These are phyloP conservation scores for Phytophthora aleatoria DNA, from an alignment of 352 stramenopile species.

Conservation along the genomic window DNA sequence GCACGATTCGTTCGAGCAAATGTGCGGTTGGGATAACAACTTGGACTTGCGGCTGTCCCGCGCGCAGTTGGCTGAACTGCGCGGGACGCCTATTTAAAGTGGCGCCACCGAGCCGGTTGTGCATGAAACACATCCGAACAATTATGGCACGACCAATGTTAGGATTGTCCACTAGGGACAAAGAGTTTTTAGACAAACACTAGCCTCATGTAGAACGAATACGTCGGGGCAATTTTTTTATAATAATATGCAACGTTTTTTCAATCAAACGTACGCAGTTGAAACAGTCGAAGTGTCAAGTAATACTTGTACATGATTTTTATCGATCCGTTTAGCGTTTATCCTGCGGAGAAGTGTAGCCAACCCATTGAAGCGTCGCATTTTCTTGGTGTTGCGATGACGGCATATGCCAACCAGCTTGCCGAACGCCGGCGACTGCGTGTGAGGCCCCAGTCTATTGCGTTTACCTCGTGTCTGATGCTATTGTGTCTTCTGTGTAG, in stretches of 20 bases:
- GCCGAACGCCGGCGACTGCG: conserved; percentile 47
- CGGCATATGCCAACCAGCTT: conserved; percentile 32
- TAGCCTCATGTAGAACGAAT: conserved; percentile 32
- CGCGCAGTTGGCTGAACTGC: conserved; percentile 76
- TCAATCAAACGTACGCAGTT: neutral
- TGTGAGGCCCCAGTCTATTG: conserved; percentile 15
- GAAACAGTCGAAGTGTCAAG: conserved; percentile 1
- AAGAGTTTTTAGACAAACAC: conserved; percentile 28
- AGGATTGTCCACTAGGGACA: conserved; percentile 41
- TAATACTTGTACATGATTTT: neutral
- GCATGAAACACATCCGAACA: conserved; percentile 9
- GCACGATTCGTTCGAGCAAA: conserved; percentile 86
- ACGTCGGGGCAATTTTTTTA: conserved; percentile 27
- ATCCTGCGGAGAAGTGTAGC: no score
- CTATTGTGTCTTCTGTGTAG: conserved; percentile 26
- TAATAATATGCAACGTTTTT: conserved; percentile 17
- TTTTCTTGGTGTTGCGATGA: neutral
- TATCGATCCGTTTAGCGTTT: neutral
- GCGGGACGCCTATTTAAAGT: conserved; percentile 43
- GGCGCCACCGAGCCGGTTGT: conserved; percentile 2
- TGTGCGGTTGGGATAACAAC: conserved; percentile 78
- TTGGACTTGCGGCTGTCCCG: conserved; percentile 80
- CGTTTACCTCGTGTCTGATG: conserved; percentile 7
- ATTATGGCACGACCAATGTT: conserved; percentile 23
- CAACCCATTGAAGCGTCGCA: conserved; percentile 17